These are phyloP conservation scores for Alloteropsis semialata DNA, from an alignment of 176 grass and related monocot genomes.

Conservation along the genomic window DNA sequence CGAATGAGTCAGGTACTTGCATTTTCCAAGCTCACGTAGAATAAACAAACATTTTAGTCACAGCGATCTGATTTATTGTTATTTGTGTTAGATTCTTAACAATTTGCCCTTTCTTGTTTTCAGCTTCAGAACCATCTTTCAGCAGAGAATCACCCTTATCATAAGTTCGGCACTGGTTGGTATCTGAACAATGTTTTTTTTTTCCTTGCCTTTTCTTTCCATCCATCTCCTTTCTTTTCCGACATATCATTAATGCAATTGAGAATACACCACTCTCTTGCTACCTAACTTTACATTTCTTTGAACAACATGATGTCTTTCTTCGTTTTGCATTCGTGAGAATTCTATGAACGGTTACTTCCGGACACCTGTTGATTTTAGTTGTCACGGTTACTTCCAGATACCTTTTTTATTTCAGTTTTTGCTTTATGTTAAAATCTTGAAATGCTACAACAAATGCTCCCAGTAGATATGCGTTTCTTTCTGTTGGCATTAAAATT, in stretches of 20 bases:
- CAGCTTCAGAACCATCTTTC: conserved; percentile 97
- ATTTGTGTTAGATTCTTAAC: background rate
- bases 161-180: conserved; percentile 93
- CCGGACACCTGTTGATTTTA: no score
- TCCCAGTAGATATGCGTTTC: background rate
- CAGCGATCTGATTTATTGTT: background rate
- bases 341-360: conserved; percentile 9
- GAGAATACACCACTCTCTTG: conserved; percentile 14
- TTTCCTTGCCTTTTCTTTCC: background rate
- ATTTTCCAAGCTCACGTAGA: conserved; percentile 22
- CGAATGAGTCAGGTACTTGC: conserved; percentile 81
- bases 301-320: background rate
- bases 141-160: conserved; percentile 81
- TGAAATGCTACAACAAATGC: background rate
- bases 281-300: conserved; percentile 14
- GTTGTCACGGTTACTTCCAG: no score
- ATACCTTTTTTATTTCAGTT: no score
- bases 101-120: conserved; percentile 27
- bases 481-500: background rate
- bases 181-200: conserved; percentile 20
- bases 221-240: no score
- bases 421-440: background rate
- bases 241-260: background rate
- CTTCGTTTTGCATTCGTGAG: conserved; percentile 5
- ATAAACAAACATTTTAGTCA: conserved; percentile 19